Conservation (phyloP, 176 grass and related monocot species). For the Pontederia crassipes region DNA sequence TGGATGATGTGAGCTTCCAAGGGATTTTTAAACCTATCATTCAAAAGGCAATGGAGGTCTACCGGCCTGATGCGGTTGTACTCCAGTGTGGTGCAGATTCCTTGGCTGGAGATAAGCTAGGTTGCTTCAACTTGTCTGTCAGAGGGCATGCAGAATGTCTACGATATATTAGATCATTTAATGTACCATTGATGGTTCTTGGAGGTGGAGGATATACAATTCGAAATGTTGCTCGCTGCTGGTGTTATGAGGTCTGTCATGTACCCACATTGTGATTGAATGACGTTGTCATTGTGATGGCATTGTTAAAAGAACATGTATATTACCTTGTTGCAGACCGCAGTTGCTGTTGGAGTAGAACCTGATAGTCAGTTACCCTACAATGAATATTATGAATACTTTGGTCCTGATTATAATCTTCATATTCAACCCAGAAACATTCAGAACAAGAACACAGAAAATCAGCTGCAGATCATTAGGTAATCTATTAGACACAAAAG, state of each 20-base stretch:
- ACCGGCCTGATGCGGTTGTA: conserved; percentile 76
- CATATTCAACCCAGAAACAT: conserved; percentile 69
- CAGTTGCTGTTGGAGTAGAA: conserved; percentile 90
- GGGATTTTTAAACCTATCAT: conserved; percentile 69
- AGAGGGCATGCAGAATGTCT: conserved; percentile 86
- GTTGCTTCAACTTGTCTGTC: conserved; percentile 90
- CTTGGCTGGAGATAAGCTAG: conserved; percentile 79
- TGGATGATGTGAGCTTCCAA: conserved; percentile 69
- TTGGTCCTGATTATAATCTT: conserved; percentile 71
- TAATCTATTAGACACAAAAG: conserved; percentile 9
- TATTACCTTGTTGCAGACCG: conserved; percentile 43
- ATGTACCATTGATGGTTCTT: conserved; percentile 81
- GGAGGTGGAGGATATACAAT: conserved; percentile 94
- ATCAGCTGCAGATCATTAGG: conserved; percentile 76
- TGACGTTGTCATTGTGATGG: conserved; percentile 5
- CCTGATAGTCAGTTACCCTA: conserved; percentile 78
- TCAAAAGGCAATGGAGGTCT: conserved; percentile 72
- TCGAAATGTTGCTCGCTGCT: conserved; percentile 89
- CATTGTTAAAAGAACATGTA: conserved; percentile 1
- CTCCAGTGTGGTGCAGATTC: conserved; percentile 91
- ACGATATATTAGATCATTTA: conserved; percentile 75
- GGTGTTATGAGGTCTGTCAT: conserved; percentile 69
- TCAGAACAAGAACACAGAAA: conserved; percentile 52
- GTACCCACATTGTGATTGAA: background rate
- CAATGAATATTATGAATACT: conserved; percentile 93